Evolutionary conservation across 768 basidiomycete species (phyloP), one percentile per base, ranked within the genome.

Genomic region (Suillus bovinus): DNA sequence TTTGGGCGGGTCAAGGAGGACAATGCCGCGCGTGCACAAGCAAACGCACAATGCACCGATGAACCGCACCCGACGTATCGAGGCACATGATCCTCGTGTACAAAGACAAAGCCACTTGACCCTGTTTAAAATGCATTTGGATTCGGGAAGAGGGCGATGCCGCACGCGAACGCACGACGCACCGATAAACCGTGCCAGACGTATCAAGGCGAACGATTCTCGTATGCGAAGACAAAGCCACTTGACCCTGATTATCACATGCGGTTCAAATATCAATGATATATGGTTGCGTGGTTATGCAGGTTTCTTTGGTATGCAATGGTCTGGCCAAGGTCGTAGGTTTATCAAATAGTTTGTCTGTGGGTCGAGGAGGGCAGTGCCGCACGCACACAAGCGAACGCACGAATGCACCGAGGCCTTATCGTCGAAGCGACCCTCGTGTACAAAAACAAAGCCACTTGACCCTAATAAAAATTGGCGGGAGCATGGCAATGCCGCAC

Each of bases 51-150:
- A 27, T 59, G 54, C 57, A 54, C 55, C 61, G 61, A 61, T 46
- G 58, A 17, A 61, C 41, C 39, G 27, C 16, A 11, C 57, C 57
- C n/a, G 6, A 58, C 20, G 8, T 4, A 33, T 36, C 50, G 50
- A n/a, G 16, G 46, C 10, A 13, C 41, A 36, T 16, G 22, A 57
- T 61, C 55, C 61, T 61, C 61, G 61, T 61, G 17, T 54, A 9
- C 61, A 42, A n/a, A 55, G 17, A 42, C 55, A 61, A 33, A 59
- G 55, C 38, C 61, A 20, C 61, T 61, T 55, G 50, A 44, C 42
- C n/a, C n/a, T 44, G n/a, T 22, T 13, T 44, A 44, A 44, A 44
- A 44, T 44, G 42, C 42, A 44, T 44, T 44, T n/a, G 42, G 42
- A 22, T 44, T 22, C 42, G n/a, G 42, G 42, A 44, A 22, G n/a